Base-by-base conservation (phyloP, 805 yeast genomes). In the Candida easanensis region DNA sequence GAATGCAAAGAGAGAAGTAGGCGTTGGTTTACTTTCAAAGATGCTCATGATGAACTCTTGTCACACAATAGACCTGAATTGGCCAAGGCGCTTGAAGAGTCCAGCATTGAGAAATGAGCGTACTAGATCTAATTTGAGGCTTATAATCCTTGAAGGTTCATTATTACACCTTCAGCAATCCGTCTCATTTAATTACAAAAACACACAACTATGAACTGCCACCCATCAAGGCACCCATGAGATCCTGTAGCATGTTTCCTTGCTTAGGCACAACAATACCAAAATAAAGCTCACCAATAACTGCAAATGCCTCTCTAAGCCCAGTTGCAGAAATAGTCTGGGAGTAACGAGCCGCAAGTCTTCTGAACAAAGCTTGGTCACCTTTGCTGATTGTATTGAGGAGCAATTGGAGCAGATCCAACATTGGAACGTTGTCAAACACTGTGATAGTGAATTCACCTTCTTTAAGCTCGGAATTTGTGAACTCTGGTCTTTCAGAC, bases 371-470 rank as follows among this genome's bases (percentile, higher is more conserved):
- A 26, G 74, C 76, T 1, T 73, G 66, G 39, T 79, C 63, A 35
- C 64, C 70, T 41, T 74, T 77, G 65, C 70, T 79, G 49, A 90
- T 72, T 0, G 88, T 70, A 17, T 72, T 61, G 4, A 82, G 65
- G 20, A 89, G 66, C 51, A 90, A 66, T 57, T 84, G 91, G 38
- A 87, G 60, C 56, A 87, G 86, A 59, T 84, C 84, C 38, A 87
- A 54, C 22, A 84, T 61, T 6, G 77, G 74, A 26, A 61, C 61
- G 5, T 66, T 48, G 9, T 69, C 68, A 47, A 68, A 76, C 27
- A 64, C 71, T 26, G 53, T 54, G 44, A 71, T 59, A 15, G 63
- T 58, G 32, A 63, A 58, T 11, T 46, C 55, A n/a, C 60, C 66
- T 31, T 64, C 66, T 3, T 55, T 61, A 7, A 64, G 53, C 1